Base-by-base conservation (phyloP, 106 monocot genomes). In the Acorus gramineus region DNA sequence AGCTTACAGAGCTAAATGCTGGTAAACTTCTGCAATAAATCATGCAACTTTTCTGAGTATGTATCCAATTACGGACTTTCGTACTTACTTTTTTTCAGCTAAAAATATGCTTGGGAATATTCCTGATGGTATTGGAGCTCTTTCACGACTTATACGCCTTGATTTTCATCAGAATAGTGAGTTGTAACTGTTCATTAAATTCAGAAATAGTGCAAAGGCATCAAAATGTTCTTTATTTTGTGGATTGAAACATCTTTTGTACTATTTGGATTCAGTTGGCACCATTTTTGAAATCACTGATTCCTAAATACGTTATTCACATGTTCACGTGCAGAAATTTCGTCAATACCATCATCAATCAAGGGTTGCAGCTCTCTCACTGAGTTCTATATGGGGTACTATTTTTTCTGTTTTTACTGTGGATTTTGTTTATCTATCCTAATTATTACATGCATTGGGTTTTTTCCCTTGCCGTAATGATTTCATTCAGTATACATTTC, bases 101-200 rank as follows among this genome's bases (percentile, higher is more conserved):
- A 91, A 73, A 73, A 98, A 98, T 86, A 67, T 84, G 45, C 77
- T 98, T 2, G 78, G 65, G 7, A 66, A 70, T 57, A 83, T 98
- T 62, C 98, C 98, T 14, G 79, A 71, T n/a, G 86, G 81, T 69
- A 82, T 89, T 50, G 98, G 98, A 64, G 74, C 69, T 51, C 91
- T 92, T 62, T 80, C 83, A 14, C 74, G 78, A 57, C 74, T 98
- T 57, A 80, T 92, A 63, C 87, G 91, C 60, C 81, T 98, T 42
- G 85, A 98, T 64, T 72, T 98, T 10, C 98, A 92, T 77, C 92
- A 98, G 64, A 98, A 98, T 66, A 83, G 98, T 98, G 64, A 88
- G 96, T 77, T 28, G 28, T 28, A 28, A 28, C 28, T 1, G 28
- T 28, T 28, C 28, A 28, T 28, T 28, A 28, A 28, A 28, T 28